phyloP scores from a whole-genome alignment of 164 flowering plant species.

The Vitis amurensis region DNA sequence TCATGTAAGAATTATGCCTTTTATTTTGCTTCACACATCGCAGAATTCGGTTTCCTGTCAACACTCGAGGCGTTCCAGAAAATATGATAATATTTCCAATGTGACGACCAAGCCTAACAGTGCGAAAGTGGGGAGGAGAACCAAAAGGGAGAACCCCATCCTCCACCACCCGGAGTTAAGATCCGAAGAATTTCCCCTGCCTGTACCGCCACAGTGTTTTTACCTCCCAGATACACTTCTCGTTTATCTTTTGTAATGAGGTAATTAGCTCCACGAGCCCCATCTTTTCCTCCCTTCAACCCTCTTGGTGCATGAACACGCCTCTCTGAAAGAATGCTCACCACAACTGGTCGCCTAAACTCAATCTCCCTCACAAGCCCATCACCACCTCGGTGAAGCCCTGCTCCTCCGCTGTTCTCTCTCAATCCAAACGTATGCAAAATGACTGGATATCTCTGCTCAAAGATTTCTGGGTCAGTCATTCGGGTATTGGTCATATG shows the following conservation, averaged over 20 bases:
- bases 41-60: too few relatives aligned
- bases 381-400: conserved; percentile 85
- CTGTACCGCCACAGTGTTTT: conserved; percentile 73
- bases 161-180: conserved; percentile 75
- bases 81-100: too few relatives aligned
- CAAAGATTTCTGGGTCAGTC: conserved; percentile 98
- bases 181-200: conserved; percentile 85
- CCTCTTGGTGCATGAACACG: conserved; percentile 96
- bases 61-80: too few relatives aligned
- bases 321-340: conserved; percentile 95
- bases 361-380: conserved; percentile 93
- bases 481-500: conserved; percentile 99
- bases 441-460: conserved; percentile 94
- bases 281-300: conserved; percentile 74
- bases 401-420: conserved; percentile 82
- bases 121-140: too few relatives aligned
- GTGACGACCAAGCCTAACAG: too few relatives aligned
- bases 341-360: conserved; percentile 74
- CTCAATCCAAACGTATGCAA: conserved; percentile 81
- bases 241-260: conserved; percentile 70
- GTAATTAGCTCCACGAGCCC: conserved; percentile 85
- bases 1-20: too few relatives aligned
- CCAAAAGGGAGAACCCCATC: too few relatives aligned
- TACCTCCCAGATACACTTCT: conserved; percentile 81
- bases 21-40: too few relatives aligned